Percentiles rank a stretch among this genome's conserved stretches.
Evolutionary conservation across 352 stramenopile species (phyloP).

Genomic region (Phytophthora podocarpi): DNA sequence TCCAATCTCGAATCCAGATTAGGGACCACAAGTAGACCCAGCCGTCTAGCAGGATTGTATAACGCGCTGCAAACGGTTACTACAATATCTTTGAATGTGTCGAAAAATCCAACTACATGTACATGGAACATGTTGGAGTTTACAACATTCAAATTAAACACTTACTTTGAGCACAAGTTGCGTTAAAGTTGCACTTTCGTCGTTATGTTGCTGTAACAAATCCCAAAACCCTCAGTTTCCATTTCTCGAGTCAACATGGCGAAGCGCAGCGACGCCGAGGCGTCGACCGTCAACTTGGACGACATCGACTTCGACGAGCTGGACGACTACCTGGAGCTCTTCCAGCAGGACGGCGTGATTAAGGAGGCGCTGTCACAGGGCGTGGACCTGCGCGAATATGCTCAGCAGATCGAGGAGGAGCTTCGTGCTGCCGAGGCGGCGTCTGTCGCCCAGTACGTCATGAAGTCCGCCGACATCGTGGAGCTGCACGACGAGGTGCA

Average conservation of each 20-base stretch:
- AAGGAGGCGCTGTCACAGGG: slow-evolving; percentile 91
- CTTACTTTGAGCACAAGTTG: too few species aligned
- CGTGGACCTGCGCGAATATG: slow-evolving; percentile 92
- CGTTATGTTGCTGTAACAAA: neutral
- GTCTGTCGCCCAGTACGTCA: slow-evolving; percentile 88
- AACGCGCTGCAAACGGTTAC: too few species aligned
- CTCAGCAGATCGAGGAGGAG: slow-evolving; percentile 90
- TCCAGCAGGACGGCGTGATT: slow-evolving; percentile 94
- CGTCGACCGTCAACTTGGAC: slow-evolving; percentile 62
- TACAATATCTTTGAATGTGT: neutral
- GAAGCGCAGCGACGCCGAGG: slow-evolving; percentile 6
- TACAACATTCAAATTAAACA: too few species aligned
- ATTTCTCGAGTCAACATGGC: too few species aligned
- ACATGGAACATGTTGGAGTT: too few species aligned
- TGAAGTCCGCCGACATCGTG: slow-evolving; percentile 90
- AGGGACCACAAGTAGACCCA: slow-evolving; percentile 43
- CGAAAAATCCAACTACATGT: too few species aligned
- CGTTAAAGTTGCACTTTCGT: neutral
- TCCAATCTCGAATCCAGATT: slow-evolving; percentile 70
- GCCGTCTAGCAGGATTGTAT: neutral
- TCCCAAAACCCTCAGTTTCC: too few species aligned
- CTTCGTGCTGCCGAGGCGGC: slow-evolving; percentile 85
- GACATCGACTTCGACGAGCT: slow-evolving; percentile 95
- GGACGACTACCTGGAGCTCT: slow-evolving; percentile 94
- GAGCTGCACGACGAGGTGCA: slow-evolving; percentile 94